Percentiles rank a stretch among this genome's conserved stretches.
Conservation (phyloP, 768 basidiomycete genomes). For the Cystofilobasidium ferigula region DNA sequence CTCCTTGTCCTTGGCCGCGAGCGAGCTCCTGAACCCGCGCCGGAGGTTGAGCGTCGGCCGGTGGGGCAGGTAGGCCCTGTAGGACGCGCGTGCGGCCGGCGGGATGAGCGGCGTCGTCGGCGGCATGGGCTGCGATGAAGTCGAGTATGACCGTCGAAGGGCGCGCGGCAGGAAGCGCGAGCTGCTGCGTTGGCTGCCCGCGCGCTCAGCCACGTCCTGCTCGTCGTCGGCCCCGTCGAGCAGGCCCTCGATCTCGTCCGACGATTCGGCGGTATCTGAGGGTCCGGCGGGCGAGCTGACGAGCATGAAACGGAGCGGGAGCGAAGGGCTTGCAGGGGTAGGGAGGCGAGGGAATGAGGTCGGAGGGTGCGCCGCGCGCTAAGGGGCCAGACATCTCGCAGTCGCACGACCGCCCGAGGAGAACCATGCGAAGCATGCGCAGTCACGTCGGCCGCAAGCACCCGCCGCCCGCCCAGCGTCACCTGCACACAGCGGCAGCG, state of each 20-base stretch:
- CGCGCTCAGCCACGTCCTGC: not conserved
- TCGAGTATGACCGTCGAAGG: conserved; percentile 3
- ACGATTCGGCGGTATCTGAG: too few relatives aligned
- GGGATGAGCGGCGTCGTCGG: not conserved
- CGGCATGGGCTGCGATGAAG: not conserved
- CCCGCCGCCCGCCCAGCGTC: too few relatives aligned
- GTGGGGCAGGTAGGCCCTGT: conserved; percentile 15
- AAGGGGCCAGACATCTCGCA: too few relatives aligned
- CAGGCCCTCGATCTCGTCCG: not conserved
- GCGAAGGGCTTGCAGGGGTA: too few relatives aligned
- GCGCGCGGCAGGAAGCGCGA: not conserved
- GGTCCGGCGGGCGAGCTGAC: too few relatives aligned
- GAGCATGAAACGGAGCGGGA: too few relatives aligned
- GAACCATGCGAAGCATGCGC: too few relatives aligned
- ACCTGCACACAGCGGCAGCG: too few relatives aligned
- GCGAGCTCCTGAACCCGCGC: conserved; percentile 13
- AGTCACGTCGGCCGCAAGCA: too few relatives aligned
- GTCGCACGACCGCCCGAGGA: too few relatives aligned
- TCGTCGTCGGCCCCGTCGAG: not conserved
- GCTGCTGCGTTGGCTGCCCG: not conserved
- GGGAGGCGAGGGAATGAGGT: too few relatives aligned
- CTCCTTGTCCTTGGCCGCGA: not conserved
- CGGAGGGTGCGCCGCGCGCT: too few relatives aligned
- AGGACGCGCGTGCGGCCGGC: conserved; percentile 8
- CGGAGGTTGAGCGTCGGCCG: conserved; percentile 15